phyloP scores from a whole-genome alignment of 306 rosid species.

The Mimosa bimucronata region DNA sequence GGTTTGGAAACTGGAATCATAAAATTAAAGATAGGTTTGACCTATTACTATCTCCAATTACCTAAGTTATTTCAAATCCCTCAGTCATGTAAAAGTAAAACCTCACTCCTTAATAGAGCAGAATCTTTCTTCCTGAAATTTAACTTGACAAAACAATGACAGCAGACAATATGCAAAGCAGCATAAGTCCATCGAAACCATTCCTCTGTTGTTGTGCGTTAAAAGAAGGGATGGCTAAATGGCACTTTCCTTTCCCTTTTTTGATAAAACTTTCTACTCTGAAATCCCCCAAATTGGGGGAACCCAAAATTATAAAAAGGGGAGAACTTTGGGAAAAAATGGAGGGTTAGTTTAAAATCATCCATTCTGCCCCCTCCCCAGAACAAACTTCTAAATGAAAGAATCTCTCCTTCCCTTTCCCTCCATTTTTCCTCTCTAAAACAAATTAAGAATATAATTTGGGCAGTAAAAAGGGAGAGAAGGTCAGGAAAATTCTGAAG shows the following conservation, averaged over 20 bases:
- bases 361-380: not conserved
- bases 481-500: not conserved
- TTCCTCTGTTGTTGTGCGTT: not conserved
- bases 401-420: not conserved
- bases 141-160: constrained; percentile 16
- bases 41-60: constrained; percentile 1
- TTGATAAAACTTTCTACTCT: not conserved
- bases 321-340: not conserved
- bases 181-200: not conserved
- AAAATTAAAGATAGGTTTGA: constrained; percentile 3
- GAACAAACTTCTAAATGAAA: not conserved
- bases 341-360: not conserved
- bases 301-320: not conserved
- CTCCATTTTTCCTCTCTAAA: not conserved
- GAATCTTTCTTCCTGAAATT: not conserved
- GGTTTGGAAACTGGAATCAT: constrained; percentile 3
- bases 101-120: not conserved
- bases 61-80: constrained; percentile 29
- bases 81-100: constrained; percentile 13
- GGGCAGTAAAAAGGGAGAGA: not conserved
- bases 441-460: not conserved
- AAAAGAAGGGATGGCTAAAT: not conserved
- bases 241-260: not conserved
- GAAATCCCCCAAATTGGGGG: not conserved
- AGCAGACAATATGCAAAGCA: not conserved